Base-by-base conservation (phyloP, 371 early-diverging fungal species). In the Lichtheimia hyalospora region DNA sequence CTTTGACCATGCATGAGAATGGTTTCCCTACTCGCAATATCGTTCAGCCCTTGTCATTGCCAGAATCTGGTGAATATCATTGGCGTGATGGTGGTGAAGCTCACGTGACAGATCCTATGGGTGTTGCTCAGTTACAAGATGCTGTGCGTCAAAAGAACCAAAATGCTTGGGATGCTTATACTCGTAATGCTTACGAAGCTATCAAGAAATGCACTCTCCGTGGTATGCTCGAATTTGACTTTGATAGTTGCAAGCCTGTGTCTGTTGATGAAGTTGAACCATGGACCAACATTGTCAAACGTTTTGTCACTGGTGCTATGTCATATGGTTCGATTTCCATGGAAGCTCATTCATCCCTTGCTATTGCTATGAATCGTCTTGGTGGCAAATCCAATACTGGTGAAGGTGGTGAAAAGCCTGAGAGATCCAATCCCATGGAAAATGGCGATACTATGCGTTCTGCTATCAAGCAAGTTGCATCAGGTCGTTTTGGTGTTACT, bases 291-390 rank as follows among this genome's bases (percentile, higher is more conserved):
- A 96, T 98, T 74, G 96, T 95, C 57, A 92, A 91, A 84, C 89
- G 97, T 27, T 98, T 96, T 79, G 92, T 92, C 68, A 98, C 98
- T 25, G 98, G 98, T 58, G 98, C 98, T 63, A 98, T 98, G 98
- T 93, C 93, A 21, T 98, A 96, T 67, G 98, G 98, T 43, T 95
- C 95, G 23, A 97, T 98, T 64, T 96, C 96, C 2, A 82, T 83
- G 74, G 98, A 98, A 70, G 87, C 98, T n/a, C 98, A 98, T 72
- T 84, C 90, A 20, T 80, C 98, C 14, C 77, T 98, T 27, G 97
- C 97, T 12, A 70, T 89, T 61, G 98, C 98, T 34, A 95, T 98
- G 96, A 98, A 98, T 81, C 74, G 81, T 50, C 70, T 98, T 2
- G 97, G 96, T 52, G 97, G 96, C 62, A 97, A 96, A 78, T 92